A percentile compares a stretch with the other conserved stretches of the same genome.
Evolutionary conservation across 306 rosid species (phyloP).

Genomic region (Carpinus fangiana): DNA sequence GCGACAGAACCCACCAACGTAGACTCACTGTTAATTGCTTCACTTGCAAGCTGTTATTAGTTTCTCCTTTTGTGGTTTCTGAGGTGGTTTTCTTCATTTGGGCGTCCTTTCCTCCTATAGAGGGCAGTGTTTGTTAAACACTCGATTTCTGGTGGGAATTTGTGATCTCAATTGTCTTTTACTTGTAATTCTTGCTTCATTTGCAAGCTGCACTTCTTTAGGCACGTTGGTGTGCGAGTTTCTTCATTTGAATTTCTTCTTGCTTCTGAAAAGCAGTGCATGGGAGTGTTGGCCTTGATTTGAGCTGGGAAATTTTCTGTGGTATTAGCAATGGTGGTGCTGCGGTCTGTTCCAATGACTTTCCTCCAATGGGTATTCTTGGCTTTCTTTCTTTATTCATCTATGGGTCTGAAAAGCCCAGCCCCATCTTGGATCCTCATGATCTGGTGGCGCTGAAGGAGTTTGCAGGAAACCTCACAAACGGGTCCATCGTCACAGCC

Average conservation of each 20-base stretch:
- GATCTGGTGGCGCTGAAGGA: constrained; percentile 64
- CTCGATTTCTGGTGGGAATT: constrained; percentile 43
- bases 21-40: constrained; percentile 46
- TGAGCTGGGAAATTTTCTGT: constrained; percentile 36
- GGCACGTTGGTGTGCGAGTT: constrained; percentile 27
- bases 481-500: constrained; percentile 38
- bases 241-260: constrained; percentile 39
- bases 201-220: constrained; percentile 36
- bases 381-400: constrained; percentile 47
- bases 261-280: constrained; percentile 26
- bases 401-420: constrained; percentile 33
- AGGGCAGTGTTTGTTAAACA: constrained; percentile 15
- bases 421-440: constrained; percentile 44
- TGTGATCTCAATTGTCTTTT: constrained; percentile 34
- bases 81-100: constrained; percentile 45
- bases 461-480: constrained; percentile 59
- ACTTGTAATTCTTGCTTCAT: constrained; percentile 38
- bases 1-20: too few relatives aligned
- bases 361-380: constrained; percentile 45
- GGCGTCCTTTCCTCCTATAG: constrained; percentile 29
- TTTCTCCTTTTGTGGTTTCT: constrained; percentile 41
- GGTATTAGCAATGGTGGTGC: constrained; percentile 43
- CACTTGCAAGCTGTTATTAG: constrained; percentile 54
- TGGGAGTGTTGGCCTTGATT: constrained; percentile 36
- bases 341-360: constrained; percentile 36